These are phyloP conservation scores for Dipsacomyces acuminosporus DNA, from an alignment of 371 early-diverging fungal genomes.

Conservation along the genomic window DNA sequence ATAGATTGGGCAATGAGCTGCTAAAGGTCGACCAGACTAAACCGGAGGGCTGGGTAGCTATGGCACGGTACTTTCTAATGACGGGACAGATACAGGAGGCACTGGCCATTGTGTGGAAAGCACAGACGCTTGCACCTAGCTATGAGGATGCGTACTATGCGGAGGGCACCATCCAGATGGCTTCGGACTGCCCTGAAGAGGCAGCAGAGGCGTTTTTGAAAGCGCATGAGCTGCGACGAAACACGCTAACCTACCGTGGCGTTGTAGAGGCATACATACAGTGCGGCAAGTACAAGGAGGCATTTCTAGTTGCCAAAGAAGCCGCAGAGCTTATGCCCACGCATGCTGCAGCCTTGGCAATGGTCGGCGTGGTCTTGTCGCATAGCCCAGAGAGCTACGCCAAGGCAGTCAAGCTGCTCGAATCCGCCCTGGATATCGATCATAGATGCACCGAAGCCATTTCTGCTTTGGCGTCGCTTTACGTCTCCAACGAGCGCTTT, in stretches of 20 bases:
- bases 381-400: constrained; percentile 39
- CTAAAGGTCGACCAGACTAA: constrained; percentile 24
- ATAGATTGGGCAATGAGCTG: constrained; percentile 27
- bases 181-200: constrained; percentile 14
- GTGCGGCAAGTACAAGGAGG: constrained; percentile 25
- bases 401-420: constrained; percentile 22
- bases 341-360: constrained; percentile 21
- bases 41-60: constrained; percentile 41
- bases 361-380: constrained; percentile 34
- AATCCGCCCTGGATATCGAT: constrained; percentile 20
- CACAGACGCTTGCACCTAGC: constrained; percentile 29
- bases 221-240: constrained; percentile 23
- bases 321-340: constrained; percentile 26
- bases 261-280: constrained; percentile 17
- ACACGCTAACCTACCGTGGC: constrained; percentile 19
- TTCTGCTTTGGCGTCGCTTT: constrained; percentile 33
- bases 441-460: constrained; percentile 17
- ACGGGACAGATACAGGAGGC: constrained; percentile 31
- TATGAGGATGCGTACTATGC: constrained; percentile 22
- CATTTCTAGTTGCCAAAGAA: constrained; percentile 36
- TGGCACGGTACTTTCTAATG: constrained; percentile 33
- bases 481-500: constrained; percentile 9
- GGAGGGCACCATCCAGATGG: constrained; percentile 33
- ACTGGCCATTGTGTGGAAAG: constrained; percentile 39
- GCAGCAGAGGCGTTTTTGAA: constrained; percentile 22